Evolutionary conservation across 2,329 filamentous ascomycete genomes (phyloP).

Genomic region (Sclerotinia spermophila): DNA sequence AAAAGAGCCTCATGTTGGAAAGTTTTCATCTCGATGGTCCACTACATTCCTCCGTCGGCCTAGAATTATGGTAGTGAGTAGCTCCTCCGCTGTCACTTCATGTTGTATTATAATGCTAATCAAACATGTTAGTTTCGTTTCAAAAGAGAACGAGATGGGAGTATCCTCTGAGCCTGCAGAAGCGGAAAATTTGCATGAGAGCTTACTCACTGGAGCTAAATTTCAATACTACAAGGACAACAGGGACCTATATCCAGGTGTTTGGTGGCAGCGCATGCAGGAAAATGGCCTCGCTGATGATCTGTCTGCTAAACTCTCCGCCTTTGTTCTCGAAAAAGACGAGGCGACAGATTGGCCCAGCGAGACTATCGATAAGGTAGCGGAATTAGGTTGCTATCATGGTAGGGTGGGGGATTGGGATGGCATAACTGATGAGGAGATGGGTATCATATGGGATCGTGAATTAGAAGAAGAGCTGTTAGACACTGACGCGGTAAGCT

Average conservation of each 20-base stretch:
- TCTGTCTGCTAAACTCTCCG: neutral
- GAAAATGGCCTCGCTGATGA: neutral
- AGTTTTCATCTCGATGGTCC: neutral
- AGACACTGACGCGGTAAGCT: neutral
- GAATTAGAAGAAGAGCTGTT: neutral
- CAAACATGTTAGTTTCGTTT: neutral
- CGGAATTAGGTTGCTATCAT: neutral
- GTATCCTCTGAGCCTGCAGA: neutral
- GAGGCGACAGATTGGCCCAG: neutral
- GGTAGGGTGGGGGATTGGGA: neutral
- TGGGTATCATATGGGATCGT: neutral
- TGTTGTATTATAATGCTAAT: neutral
- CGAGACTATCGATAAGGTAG: neutral
- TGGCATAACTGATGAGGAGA: neutral
- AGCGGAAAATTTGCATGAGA: neutral
- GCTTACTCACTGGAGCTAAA: neutral
- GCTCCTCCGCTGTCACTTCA: neutral
- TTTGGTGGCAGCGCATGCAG: neutral
- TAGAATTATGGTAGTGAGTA: neutral
- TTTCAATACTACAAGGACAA: neutral
- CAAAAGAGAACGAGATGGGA: neutral
- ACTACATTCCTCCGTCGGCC: neutral
- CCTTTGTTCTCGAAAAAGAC: neutral
- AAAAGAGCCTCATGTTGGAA: neutral
- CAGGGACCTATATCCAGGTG: rapidly evolving